phyloP scores from a whole-genome alignment of 305 asterid genomes.

The Lippia alba region DNA sequence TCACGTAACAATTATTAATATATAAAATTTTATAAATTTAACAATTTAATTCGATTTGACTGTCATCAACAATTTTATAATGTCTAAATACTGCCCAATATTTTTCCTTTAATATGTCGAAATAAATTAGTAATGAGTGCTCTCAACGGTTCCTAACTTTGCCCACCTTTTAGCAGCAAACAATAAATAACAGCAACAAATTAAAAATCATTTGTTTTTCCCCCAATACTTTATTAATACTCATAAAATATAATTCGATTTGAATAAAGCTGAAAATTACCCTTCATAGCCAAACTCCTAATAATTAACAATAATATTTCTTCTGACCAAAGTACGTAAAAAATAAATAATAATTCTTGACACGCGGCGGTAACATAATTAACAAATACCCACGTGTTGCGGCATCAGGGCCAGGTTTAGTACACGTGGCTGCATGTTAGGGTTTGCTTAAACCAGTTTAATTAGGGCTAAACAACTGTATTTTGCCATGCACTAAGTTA shows the following conservation, averaged over 20 bases:
- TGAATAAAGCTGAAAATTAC: background rate
- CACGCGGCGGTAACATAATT: conserved; percentile 33
- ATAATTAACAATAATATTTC: conserved; percentile 13
- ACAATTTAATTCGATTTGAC: too few species aligned
- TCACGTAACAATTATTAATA: too few species aligned
- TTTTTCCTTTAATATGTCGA: background rate
- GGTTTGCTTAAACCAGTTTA: conserved; percentile 22
- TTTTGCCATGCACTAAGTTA: conserved; percentile 38
- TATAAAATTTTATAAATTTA: too few species aligned
- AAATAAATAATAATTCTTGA: background rate
- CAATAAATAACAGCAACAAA: background rate
- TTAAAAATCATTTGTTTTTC: background rate
- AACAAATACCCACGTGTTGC: conserved; percentile 34
- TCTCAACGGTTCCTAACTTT: background rate
- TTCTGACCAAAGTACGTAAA: background rate
- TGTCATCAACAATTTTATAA: too few species aligned
- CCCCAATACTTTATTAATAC: background rate
- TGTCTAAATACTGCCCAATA: too few species aligned
- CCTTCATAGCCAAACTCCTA: conserved; percentile 8
- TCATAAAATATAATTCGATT: background rate
- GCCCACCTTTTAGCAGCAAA: background rate
- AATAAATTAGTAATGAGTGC: background rate
- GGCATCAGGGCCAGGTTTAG: background rate
- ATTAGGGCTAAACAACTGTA: conserved; percentile 30
- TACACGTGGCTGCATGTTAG: conserved; percentile 30